phyloP scores from a whole-genome alignment of 2,329 filamentous ascomycete species.

The Epichloe typhina region DNA sequence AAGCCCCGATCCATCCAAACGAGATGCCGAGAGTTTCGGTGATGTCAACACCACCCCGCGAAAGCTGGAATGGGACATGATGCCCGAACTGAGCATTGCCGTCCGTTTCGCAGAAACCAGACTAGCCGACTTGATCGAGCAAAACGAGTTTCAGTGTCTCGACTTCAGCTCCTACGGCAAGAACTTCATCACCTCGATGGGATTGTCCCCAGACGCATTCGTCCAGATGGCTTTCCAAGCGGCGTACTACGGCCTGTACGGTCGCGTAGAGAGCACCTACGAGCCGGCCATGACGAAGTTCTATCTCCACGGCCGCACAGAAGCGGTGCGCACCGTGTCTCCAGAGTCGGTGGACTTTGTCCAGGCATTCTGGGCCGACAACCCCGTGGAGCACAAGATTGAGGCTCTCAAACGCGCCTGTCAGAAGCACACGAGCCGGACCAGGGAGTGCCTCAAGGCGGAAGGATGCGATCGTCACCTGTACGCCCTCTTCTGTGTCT shows the following conservation, averaged over 20 bases:
- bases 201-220: conserved; percentile 92
- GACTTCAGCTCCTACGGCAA: conserved; percentile 87
- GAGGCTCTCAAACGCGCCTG: conserved; percentile 75
- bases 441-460: conserved; percentile 76
- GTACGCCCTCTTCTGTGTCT: conserved; percentile 87
- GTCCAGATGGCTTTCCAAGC: conserved; percentile 99
- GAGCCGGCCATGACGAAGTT: conserved; percentile 98
- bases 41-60: conserved; percentile 89
- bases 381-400: conserved; percentile 69
- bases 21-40: conserved; percentile 81
- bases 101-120: conserved; percentile 91
- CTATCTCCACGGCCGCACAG: conserved; percentile 85
- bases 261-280: conserved; percentile 86
- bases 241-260: conserved; percentile 93
- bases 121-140: conserved; percentile 84
- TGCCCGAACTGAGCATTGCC: conserved; percentile 78
- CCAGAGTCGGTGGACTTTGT: conserved; percentile 78
- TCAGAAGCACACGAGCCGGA: conserved; percentile 66
- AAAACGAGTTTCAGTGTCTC: conserved; percentile 89
- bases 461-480: conserved; percentile 86
- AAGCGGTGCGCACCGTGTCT: conserved; percentile 80
- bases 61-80: conserved; percentile 96
- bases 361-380: conserved; percentile 88
- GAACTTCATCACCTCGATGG: conserved; percentile 95
- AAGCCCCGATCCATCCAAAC: conserved; percentile 84